Evolutionary conservation across 495 filamentous ascomycete species (phyloP).

Genomic region (Talaromyces trachyspermus): DNA sequence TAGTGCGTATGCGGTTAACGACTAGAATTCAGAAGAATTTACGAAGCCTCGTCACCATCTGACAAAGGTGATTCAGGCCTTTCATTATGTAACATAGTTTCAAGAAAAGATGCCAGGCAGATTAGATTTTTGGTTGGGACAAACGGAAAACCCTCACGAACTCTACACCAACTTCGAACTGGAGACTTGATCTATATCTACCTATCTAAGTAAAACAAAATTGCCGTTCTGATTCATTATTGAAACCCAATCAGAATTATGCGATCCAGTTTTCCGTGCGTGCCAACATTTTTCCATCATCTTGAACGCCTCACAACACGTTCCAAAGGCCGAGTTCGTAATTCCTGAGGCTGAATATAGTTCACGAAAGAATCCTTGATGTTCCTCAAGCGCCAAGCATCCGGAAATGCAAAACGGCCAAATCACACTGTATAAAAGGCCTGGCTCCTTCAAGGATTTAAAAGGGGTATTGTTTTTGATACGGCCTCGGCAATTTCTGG

Average conservation of each 20-base stretch:
- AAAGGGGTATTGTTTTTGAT: background rate
- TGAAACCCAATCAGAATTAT: constrained; percentile 6
- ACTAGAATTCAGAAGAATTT: too few species aligned
- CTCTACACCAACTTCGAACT: too few species aligned
- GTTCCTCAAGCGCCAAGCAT: background rate
- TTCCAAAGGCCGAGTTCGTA: background rate
- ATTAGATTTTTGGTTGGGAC: too few species aligned
- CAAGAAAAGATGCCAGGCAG: too few species aligned
- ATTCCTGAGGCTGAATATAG: too few species aligned
- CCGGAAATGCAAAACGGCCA: background rate
- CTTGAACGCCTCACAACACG: background rate
- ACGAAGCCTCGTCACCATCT: too few species aligned
- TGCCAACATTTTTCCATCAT: constrained; percentile 6
- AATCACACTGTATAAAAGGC: background rate
- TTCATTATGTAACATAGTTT: too few species aligned
- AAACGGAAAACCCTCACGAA: too few species aligned
- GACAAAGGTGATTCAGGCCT: too few species aligned
- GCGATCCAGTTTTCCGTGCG: background rate
- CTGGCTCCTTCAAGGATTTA: background rate
- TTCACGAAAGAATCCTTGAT: background rate
- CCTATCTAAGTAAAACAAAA: constrained; percentile 9
- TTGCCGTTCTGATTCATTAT: constrained; percentile 2
- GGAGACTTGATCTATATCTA: background rate
- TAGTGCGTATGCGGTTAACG: too few species aligned
- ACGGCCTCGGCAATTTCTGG: background rate